Evolutionary conservation across 495 filamentous ascomycete genomes (phyloP), one percentile per base, ranked within the genome.

Genomic region (Trichoderma asperelloides): DNA sequence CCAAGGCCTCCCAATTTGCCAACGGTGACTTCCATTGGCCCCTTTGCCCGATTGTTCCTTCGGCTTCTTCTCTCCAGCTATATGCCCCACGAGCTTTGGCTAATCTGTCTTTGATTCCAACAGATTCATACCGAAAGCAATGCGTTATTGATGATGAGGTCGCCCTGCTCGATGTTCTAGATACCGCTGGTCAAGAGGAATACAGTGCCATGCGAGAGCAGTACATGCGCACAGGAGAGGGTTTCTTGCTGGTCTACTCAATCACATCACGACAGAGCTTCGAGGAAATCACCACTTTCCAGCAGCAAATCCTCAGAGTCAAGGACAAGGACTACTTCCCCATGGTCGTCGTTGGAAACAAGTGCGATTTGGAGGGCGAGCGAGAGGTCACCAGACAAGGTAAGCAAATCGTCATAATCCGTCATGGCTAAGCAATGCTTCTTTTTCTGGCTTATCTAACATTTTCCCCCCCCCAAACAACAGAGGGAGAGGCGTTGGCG

Each of bases 321-420:
- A 98, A 98, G 83, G 95, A 98, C 81, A 97, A 94, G 85, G 95
- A 98, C 74, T 95, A 96, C 76, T 98, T 98, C 81, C 95, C 95
- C 70, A 97, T 98, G 80, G 97, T 98, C 66, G 92, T 98, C 11
- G 96, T 98, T n/a, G 95, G 91, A 68, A 98, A 98, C 85, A 98
- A 98, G 84, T 96, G 93, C 77, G 95, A 98, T 89, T 81, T 98
- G 75, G 95, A 97, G 70, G 82, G 81, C 71, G 95, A 98, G 78
- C 85, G 95, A 68, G 89, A 91, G 70, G 95, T 98, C 68, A 87
- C 91, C 64, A 88, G 89, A 78, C 88, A 95, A 86, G 94, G 95
- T 97, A 84, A 65, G 86, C 71, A 66, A 62, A 37, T 11, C 28
- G 16, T 45, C 47, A 21, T 51, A 4, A 0, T 51, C 8, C 47